Percentiles rank a stretch among this genome's conserved stretches.
phyloP scores from a whole-genome alignment of 2,329 filamentous ascomycete genomes.

The Stromatinia cepivora region DNA sequence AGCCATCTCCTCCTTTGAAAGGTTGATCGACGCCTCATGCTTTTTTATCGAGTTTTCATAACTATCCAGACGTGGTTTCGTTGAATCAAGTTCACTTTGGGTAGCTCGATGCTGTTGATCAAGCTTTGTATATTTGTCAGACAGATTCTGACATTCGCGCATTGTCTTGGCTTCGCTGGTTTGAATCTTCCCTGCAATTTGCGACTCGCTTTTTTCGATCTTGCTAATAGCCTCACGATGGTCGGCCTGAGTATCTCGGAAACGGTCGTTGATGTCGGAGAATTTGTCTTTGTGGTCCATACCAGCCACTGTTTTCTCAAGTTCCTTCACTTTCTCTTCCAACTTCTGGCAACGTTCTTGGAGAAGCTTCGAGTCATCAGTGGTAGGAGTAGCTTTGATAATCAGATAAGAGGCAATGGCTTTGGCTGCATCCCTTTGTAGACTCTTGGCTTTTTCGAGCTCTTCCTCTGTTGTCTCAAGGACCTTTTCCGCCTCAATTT shows the following conservation, averaged over 20 bases:
- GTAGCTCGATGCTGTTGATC: constrained; percentile 3
- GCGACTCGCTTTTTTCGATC: background rate
- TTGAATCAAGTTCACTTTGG: background rate
- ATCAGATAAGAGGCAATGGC: background rate
- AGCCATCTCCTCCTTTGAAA: background rate
- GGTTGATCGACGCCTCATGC: background rate
- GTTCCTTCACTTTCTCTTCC: background rate
- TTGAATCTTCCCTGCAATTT: background rate
- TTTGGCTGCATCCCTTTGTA: background rate
- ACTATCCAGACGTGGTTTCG: background rate
- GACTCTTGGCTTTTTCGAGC: background rate
- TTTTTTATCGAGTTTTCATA: background rate
- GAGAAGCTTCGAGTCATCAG: background rate
- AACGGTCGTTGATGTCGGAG: background rate
- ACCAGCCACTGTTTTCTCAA: background rate
- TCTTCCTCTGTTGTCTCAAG: background rate
- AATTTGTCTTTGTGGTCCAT: background rate
- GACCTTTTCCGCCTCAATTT: background rate
- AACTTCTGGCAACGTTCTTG: background rate
- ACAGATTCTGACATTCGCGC: background rate
- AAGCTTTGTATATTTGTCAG: background rate
- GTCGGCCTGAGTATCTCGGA: background rate
- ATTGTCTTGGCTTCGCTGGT: background rate
- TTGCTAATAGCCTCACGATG: background rate
- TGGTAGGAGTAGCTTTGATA: background rate